These are phyloP conservation scores for Pseudognaphalium luteoalbum DNA, from an alignment of 129 eudicot genomes.

Conservation along the genomic window DNA sequence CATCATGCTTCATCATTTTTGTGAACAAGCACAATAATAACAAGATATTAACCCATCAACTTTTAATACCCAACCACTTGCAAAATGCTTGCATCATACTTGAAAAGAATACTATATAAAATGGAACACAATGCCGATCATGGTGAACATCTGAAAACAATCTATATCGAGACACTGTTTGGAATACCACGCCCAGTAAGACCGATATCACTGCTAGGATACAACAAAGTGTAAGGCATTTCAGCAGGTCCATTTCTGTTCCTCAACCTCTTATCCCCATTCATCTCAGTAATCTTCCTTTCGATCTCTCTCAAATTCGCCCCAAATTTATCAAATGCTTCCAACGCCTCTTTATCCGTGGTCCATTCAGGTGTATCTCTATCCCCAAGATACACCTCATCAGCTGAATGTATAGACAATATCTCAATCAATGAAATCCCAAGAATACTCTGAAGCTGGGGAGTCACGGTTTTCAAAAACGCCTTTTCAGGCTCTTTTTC, in stretches of 20 bases:
- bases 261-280: conserved; percentile 46
- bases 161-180: conserved; percentile 68
- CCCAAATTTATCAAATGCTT: conserved; percentile 59
- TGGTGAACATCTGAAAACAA: background rate
- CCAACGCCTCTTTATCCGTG: conserved; percentile 39
- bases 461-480: conserved; percentile 65
- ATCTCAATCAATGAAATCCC: conserved; percentile 74
- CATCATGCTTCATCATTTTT: conserved; percentile 11
- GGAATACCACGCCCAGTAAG: conserved; percentile 91
- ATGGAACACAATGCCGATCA: background rate
- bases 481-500: conserved; percentile 53
- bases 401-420: conserved; percentile 72
- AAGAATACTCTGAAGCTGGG: conserved; percentile 60
- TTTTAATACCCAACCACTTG: background rate
- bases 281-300: conserved; percentile 42
- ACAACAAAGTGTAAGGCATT: conserved; percentile 74
- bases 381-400: conserved; percentile 74
- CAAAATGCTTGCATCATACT: background rate
- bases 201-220: conserved; percentile 63
- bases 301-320: conserved; percentile 48
- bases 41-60: background rate
- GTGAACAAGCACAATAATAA: conserved; percentile 14
- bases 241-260: conserved; percentile 74
- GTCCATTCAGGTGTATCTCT: conserved; percentile 75
- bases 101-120: conserved; percentile 4